A percentile compares a stretch with the other conserved stretches of the same genome.
These are phyloP conservation scores for Gastrolobium bilobum DNA, from an alignment of 306 rosid species.

Conservation along the genomic window DNA sequence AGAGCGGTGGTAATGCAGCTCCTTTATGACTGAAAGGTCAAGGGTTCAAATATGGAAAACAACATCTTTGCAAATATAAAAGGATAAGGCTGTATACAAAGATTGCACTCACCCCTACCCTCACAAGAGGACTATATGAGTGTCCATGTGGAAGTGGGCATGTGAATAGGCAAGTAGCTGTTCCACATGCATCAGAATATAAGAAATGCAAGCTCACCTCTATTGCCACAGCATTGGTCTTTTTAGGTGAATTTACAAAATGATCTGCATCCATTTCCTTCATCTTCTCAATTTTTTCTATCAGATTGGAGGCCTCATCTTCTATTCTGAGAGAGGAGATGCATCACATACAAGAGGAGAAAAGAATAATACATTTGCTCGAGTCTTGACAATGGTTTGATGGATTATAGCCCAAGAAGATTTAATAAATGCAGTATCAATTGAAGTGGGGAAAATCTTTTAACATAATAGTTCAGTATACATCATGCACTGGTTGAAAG, in stretches of 20 bases:
- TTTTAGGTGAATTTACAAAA: conserved; percentile 46
- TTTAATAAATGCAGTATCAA: conserved; percentile 20
- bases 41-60: too few relatives aligned
- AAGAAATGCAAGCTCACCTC: conserved; percentile 56
- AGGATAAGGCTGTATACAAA: too few relatives aligned
- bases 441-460: conserved; percentile 18
- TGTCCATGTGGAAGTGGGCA: not conserved
- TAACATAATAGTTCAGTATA: conserved; percentile 2
- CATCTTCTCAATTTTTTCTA: conserved; percentile 68
- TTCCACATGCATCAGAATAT: not conserved
- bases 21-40: too few relatives aligned
- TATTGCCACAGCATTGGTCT: conserved; percentile 46
- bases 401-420: conserved; percentile 42
- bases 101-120: too few relatives aligned
- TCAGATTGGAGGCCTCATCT: conserved; percentile 73
- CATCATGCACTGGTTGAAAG: conserved; percentile 15
- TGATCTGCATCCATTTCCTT: conserved; percentile 52
- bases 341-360: conserved; percentile 47
- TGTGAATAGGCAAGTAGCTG: not conserved
- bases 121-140: not conserved
- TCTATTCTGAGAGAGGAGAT: conserved; percentile 80
- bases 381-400: conserved; percentile 26
- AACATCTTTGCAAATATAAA: too few relatives aligned
- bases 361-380: conserved; percentile 25
- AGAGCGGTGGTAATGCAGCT: too few relatives aligned